Base-by-base conservation (phyloP, 2,329 filamentous ascomycete species). In the Lachnellula hyalina region DNA sequence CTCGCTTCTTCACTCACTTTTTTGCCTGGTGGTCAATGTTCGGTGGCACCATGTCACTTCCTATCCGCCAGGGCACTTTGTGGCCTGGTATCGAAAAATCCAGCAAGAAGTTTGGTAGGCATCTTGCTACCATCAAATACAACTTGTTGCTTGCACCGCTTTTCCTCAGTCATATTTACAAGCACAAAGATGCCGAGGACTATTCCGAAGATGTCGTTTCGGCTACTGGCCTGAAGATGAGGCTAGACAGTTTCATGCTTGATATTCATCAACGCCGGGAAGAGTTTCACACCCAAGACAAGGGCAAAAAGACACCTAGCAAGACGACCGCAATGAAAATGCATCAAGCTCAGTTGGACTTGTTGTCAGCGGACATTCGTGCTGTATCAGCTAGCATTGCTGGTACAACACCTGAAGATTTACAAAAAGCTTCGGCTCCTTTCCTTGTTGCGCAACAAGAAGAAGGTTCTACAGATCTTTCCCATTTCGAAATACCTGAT, bases 121-220 rank as follows among this genome's bases (percentile, higher is more conserved):
- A 99, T 72, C 76, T 99, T 58, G 93, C 91, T n/a, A 99, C 95
- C 8, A 92, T 99, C 77, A 99, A 99, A 76, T 97, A 97, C 74
- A 96, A 93, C 59, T 75, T 99, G 21, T 79, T 97, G 3, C 77
- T 99, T 15, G 96, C 94, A 2, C 94, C 94, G 0, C 75, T 99
- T 2, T 99, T 96, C 71, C 82, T 99, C 60, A 95, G 92, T 63
- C 94, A 99, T 65, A 91, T 99, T 34, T 99, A 99, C 75, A 97
- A 96, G 71, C 94, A 99, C 75, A 96, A 96, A 70, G 94, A 99
- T 67, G 84, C 84, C 0, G 93, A 96, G 67, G 91, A 96, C 57
- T 89, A 90, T 67, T 79, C 82, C 0, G 86, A 92, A 58, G 78
- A 85, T 51, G 80, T 86, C 0, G 89, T 96, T 5, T 94, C 90